Evolutionary conservation across 495 filamentous ascomycete genomes (phyloP).

Genomic region (Penicillium steckii): DNA sequence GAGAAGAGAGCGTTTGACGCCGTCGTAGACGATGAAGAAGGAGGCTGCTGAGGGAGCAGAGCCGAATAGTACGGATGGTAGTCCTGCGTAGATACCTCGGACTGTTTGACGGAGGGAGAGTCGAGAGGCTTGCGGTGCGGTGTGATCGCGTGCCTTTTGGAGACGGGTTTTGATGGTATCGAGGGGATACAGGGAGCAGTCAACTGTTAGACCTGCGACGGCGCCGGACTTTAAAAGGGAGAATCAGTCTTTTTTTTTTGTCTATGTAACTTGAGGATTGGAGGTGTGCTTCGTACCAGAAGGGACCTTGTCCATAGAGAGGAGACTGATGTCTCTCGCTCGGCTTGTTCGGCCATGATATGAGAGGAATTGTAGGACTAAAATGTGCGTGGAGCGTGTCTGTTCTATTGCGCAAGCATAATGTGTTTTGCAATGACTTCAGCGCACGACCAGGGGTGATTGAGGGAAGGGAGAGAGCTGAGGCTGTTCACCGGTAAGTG

Average conservation of each 20-base stretch:
- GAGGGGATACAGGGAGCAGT: constrained; percentile 87
- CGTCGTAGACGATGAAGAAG: constrained; percentile 97
- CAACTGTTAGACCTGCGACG: constrained; percentile 82
- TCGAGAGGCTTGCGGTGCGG: constrained; percentile 53
- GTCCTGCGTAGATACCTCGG: constrained; percentile 68
- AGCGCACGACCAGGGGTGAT: background rate
- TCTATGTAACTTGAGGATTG: background rate
- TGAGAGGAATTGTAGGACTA: background rate
- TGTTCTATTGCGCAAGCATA: constrained; percentile 15
- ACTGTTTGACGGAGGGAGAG: constrained; percentile 52
- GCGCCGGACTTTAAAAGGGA: constrained; percentile 60
- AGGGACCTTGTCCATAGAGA: constrained; percentile 47
- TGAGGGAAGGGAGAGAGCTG: background rate
- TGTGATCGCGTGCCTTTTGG: constrained; percentile 76
- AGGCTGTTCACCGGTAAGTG: background rate
- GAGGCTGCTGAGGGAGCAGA: constrained; percentile 95
- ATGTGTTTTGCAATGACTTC: background rate
- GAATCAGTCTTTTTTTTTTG: background rate
- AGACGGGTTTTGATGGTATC: constrained; percentile 93
- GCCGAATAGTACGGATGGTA: constrained; percentile 66
- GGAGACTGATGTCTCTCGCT: constrained; percentile 39
- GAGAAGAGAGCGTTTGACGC: constrained; percentile 63
- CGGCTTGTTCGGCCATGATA: constrained; percentile 32
- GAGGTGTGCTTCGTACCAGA: constrained; percentile 28
- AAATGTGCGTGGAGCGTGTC: background rate